phyloP scores from a whole-genome alignment of 495 filamentous ascomycete genomes.

The Penicillium tannophilum region DNA sequence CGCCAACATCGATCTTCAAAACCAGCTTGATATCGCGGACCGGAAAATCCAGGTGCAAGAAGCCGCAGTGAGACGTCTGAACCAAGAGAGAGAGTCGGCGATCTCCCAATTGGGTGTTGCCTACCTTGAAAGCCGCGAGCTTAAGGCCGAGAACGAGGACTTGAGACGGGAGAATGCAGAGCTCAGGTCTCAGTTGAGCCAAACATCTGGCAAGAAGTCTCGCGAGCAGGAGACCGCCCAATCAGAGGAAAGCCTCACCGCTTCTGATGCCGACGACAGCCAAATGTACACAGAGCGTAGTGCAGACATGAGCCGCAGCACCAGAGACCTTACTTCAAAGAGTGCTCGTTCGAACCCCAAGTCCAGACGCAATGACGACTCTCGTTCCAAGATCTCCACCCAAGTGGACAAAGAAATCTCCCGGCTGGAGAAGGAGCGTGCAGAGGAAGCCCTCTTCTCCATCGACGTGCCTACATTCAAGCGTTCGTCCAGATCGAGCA shows the following conservation, averaged over 20 bases:
- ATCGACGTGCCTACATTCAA: constrained; percentile 35
- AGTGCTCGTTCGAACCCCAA: constrained; percentile 36
- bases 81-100: constrained; percentile 65
- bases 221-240: constrained; percentile 37
- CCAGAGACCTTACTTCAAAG: constrained; percentile 39
- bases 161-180: constrained; percentile 52
- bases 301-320: constrained; percentile 33
- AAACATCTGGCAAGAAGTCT: constrained; percentile 24
- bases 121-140: constrained; percentile 62
- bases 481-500: constrained; percentile 29
- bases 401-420: constrained; percentile 50
- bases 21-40: constrained; percentile 58
- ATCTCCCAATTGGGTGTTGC: constrained; percentile 65
- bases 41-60: constrained; percentile 63
- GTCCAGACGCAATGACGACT: constrained; percentile 35
- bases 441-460: constrained; percentile 51
- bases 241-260: constrained; percentile 32
- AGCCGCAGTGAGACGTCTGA: constrained; percentile 59
- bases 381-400: constrained; percentile 36
- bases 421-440: constrained; percentile 44
- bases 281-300: constrained; percentile 40
- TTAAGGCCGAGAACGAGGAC: constrained; percentile 59
- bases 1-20: constrained; percentile 57
- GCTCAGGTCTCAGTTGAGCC: constrained; percentile 45
- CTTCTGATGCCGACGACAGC: constrained; percentile 37